Evolutionary conservation across 2,329 filamentous ascomycete genomes (phyloP).

Genomic region (Dichotomopilus funicola): DNA sequence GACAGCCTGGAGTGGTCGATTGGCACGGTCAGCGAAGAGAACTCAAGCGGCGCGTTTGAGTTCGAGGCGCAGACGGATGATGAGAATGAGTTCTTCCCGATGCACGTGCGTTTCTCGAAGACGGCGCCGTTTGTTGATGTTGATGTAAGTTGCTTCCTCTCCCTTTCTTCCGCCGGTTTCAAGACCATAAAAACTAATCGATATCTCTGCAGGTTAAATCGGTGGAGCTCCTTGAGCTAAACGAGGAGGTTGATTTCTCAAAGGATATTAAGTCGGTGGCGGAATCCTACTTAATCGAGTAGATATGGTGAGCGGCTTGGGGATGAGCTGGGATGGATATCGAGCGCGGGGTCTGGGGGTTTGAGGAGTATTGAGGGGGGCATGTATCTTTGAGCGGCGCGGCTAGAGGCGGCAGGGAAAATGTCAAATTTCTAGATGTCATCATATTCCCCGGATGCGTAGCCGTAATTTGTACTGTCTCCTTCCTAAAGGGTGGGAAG

Average conservation of each 20-base stretch:
- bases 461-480: neutral
- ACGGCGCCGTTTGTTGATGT: slow-evolving; percentile 82
- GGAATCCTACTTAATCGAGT: slow-evolving; percentile 72
- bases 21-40: slow-evolving; percentile 75
- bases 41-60: slow-evolving; percentile 81
- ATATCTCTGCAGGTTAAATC: slow-evolving; percentile 48
- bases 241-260: slow-evolving; percentile 73
- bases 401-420: slow-evolving; percentile 11
- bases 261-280: slow-evolving; percentile 74
- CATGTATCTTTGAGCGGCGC: slow-evolving; percentile 11
- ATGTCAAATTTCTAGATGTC: neutral
- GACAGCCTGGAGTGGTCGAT: slow-evolving; percentile 93
- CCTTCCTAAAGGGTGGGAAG: neutral
- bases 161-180: neutral
- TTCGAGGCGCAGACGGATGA: slow-evolving; percentile 85
- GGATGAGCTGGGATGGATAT: slow-evolving; percentile 8
- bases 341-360: neutral
- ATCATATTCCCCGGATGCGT: neutral
- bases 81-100: slow-evolving; percentile 96
- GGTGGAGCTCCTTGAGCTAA: slow-evolving; percentile 66
- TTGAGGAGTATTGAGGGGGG: slow-evolving; percentile 7
- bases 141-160: slow-evolving; percentile 60
- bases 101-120: slow-evolving; percentile 87
- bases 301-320: slow-evolving; percentile 25
- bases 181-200: slow-evolving; percentile 22